Base-by-base conservation (phyloP, 257 asterid species). In the Knoxia roxburghii region DNA sequence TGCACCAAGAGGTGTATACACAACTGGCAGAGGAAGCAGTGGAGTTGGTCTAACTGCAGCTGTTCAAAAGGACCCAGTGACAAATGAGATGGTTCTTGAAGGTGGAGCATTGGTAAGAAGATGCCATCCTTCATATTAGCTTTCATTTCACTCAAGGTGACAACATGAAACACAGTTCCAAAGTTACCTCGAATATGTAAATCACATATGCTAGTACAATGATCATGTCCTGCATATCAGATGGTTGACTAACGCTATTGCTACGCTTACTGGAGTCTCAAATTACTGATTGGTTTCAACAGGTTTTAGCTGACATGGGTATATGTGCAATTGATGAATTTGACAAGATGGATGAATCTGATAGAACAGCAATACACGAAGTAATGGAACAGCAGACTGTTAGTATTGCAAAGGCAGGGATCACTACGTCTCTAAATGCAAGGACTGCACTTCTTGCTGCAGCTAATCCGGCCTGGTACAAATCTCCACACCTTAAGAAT, bases 331-430 rank as follows among this genome's bases (percentile, higher is more conserved):
- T 94, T 57, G 99, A 94, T 72, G 97, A 94, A 79, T 94, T 94
- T 4, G 99, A 94, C 83, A 94, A 94, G 77, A 94, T 94, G 99
- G 98, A 94, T 23, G 99, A 94, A 64, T 85, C 91, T 37, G 99
- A 94, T 73, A 89, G 98, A 58, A 94, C 99, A 49, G 96, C 98
- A 45, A 90, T 94, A 67, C 99, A 90, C 74, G 99, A 94, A 85
- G 99, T 94, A 61, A 90, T 94, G 99, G 99, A 94, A 83, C 99
- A 94, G 84, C 98, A 94, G 84, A 94, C 99, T 64, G 98, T 94
- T 63, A 94, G 96, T 78, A 94, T 90, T 68, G 99, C 99, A 18
- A 90, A 94, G 79, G 99, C 98, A 81, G 99, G 99, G 67, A 94
- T 94, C 71, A 94, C 99, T 40, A 94, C 99, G 39, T 94, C 99